Conservation (phyloP, 2,329 filamentous ascomycete genomes). For the Aspergillus viridinutans region DNA sequence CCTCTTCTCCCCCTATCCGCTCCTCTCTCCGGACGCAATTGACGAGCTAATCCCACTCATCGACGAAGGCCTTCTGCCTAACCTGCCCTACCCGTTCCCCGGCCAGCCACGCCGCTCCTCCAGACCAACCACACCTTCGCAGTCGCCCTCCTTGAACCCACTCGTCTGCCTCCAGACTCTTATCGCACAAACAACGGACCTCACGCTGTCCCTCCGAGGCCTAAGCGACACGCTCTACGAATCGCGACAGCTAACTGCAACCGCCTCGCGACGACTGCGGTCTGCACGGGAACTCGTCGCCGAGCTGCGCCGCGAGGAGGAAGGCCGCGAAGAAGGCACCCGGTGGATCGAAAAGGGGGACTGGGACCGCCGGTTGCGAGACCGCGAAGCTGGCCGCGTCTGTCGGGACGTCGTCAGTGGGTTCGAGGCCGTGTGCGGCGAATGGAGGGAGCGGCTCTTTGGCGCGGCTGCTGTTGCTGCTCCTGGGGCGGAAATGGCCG, state of each 20-base stretch:
- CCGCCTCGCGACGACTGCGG: conserved; percentile 73
- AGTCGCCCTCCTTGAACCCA: conserved; percentile 36
- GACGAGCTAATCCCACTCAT: conserved; percentile 57
- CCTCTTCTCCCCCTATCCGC: conserved; percentile 53
- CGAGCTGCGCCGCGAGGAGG: conserved; percentile 79
- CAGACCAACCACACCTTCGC: conserved; percentile 28
- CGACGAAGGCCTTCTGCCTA: conserved; percentile 47
- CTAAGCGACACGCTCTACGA: conserved; percentile 91
- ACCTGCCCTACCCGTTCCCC: conserved; percentile 48
- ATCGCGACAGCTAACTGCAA: conserved; percentile 80
- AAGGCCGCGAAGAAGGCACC: conserved; percentile 75
- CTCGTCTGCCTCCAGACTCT: conserved; percentile 65
- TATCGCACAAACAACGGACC: conserved; percentile 65
- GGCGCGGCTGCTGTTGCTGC: conserved; percentile 34
- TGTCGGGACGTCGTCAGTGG: conserved; percentile 86
- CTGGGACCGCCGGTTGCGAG: conserved; percentile 72
- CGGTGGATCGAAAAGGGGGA: conserved; percentile 75
- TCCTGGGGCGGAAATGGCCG: conserved; percentile 28
- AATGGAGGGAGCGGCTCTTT: conserved; percentile 73
- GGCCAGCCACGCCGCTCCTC: conserved; percentile 25
- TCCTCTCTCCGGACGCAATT: conserved; percentile 50
- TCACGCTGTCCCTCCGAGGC: conserved; percentile 76
- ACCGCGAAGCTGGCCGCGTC: conserved; percentile 75
- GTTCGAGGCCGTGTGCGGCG: conserved; percentile 85
- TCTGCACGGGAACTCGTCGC: conserved; percentile 79